Evolutionary conservation across 768 basidiomycete species (phyloP), one percentile per base, ranked within the genome.

Genomic region (Mycena chlorophos): DNA sequence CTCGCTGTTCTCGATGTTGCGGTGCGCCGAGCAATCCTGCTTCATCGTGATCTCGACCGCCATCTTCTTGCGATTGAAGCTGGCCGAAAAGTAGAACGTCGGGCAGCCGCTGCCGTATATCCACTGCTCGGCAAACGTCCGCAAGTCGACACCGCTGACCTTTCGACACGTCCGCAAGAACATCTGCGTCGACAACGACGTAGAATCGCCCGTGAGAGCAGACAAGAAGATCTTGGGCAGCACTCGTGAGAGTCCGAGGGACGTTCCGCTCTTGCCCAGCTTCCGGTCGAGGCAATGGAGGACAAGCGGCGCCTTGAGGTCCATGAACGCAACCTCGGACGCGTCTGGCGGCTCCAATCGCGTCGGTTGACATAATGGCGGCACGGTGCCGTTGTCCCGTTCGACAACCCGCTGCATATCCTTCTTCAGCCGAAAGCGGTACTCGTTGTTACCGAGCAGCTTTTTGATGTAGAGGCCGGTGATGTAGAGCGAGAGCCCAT

Each of bases 91-190:
- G 0, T 82, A 84, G 68, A 99, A 94, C 2, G 87, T 81, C 0
- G 97, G 97, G 68, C 94, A 97, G 20, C 97, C 97, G 68, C 91
- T 94, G 13, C 95, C 95, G 66, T 94, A 97, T 58, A 99, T 93
- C 97, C 97, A 99, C 69, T 98, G 96, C 66, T 98, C 94, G n/a
- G 93, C 91, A 67, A 99, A 99, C 26, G 84, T 82, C 52, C 89
- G 81, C 22, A 89, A 81, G 66, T 98, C 96, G 17, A 92, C 88
- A 10, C 94, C 92, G 66, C 91, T 91, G 58, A 95, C 89, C 71
- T 95, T 98, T 63, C 95, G 79, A 66, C 95, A 98, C 40, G 85
- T 94, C 55, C 94, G 76, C 56, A 98, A 79, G 73, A 99, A 98
- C 20, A 86, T 82, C 59, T 92, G 88, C 0, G 97, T 98, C 1